phyloP scores from a whole-genome alignment of 2,329 filamentous ascomycete species.

The Diaporthe vaccinii region DNA sequence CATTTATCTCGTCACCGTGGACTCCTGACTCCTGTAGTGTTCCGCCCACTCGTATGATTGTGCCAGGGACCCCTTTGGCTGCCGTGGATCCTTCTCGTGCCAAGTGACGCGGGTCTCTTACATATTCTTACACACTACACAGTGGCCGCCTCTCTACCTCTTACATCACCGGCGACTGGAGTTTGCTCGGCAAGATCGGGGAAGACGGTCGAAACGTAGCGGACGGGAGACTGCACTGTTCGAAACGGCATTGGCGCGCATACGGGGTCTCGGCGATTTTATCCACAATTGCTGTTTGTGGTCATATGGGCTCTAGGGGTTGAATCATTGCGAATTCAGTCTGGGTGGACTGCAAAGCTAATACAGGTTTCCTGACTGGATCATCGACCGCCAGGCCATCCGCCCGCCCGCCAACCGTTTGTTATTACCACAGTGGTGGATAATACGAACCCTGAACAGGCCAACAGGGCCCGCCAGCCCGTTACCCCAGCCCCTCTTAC shows the following conservation, averaged over 20 bases:
- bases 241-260: constrained; percentile 26
- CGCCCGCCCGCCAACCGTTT: neutral
- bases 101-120: constrained; percentile 27
- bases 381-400: neutral
- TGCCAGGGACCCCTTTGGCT: constrained; percentile 18
- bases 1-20: constrained; percentile 17
- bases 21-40: constrained; percentile 28
- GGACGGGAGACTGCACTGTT: neutral
- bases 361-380: constrained; percentile 25
- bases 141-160: constrained; percentile 5
- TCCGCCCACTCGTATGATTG: constrained; percentile 16
- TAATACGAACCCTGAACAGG: constrained; percentile 20
- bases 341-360: neutral
- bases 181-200: constrained; percentile 28
- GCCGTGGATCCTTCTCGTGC: constrained; percentile 19
- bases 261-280: constrained; percentile 5
- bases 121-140: constrained; percentile 5
- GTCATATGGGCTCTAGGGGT: neutral
- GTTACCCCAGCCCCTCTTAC: constrained; percentile 29
- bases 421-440: constrained; percentile 19
- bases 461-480: constrained; percentile 6
- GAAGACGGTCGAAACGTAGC: constrained; percentile 12
- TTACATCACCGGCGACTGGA: constrained; percentile 31
- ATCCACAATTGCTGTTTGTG: constrained; percentile 15
- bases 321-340: neutral